A percentile compares a stretch with the other conserved stretches of the same genome.
These are phyloP conservation scores for Neopestalotiopsis rosae DNA, from an alignment of 2,329 filamentous ascomycete species.

Conservation along the genomic window DNA sequence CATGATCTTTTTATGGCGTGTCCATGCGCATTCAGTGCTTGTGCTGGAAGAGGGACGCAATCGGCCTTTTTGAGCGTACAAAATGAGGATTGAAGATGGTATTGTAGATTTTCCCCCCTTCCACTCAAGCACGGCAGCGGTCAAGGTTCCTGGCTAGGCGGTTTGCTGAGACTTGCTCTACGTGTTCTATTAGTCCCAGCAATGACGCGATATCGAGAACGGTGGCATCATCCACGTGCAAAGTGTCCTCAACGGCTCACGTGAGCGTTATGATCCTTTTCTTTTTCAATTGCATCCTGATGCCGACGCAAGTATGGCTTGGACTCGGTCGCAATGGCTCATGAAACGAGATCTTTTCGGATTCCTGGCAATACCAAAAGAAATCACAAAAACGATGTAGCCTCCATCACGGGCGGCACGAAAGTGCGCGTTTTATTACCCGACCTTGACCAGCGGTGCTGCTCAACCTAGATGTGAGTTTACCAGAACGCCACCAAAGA, in stretches of 20 bases:
- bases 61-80: background rate
- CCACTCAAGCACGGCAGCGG: no score
- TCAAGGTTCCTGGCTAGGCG: background rate
- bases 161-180: background rate
- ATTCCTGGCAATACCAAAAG: background rate
- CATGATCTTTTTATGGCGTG: background rate
- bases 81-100: background rate
- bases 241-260: background rate
- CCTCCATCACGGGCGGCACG: background rate
- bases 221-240: slow-evolving; percentile 14
- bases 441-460: background rate
- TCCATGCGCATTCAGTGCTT: no score
- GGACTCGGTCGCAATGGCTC: background rate
- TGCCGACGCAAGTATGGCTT: no score
- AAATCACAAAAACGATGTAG: background rate
- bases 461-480: background rate
- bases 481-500: background rate
- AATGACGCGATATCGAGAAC: slow-evolving; percentile 16
- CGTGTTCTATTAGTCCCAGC: background rate
- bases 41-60: background rate
- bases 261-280: background rate
- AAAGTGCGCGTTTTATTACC: background rate
- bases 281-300: background rate
- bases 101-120: no score
- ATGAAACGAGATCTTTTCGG: background rate